Percentiles rank a stretch among this genome's conserved stretches.
Conservation (phyloP, 2,329 filamentous ascomycete genomes). For the Claviceps capensis region DNA sequence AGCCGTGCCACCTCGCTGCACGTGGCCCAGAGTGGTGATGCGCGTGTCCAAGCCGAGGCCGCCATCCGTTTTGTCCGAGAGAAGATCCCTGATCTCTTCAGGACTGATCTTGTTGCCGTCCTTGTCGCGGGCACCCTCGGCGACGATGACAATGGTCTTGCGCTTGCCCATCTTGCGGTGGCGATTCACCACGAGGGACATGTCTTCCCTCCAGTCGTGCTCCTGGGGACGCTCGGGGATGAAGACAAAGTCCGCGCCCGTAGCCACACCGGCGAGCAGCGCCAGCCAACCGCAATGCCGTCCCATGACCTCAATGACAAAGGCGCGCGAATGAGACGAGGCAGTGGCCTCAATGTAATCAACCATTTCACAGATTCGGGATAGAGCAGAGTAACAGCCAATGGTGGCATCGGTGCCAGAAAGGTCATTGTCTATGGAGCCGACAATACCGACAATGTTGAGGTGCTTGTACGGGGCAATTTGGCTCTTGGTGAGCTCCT, state of each 20-base stretch:
- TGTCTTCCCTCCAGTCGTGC: constrained; percentile 79
- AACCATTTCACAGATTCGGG: constrained; percentile 87
- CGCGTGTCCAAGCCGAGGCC: constrained; percentile 78
- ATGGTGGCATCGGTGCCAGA: constrained; percentile 96
- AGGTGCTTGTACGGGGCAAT: constrained; percentile 67
- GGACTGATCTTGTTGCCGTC: constrained; percentile 74
- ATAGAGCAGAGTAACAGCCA: constrained; percentile 86
- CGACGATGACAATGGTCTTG: constrained; percentile 96
- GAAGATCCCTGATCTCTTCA: constrained; percentile 69
- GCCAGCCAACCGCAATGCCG: constrained; percentile 96
- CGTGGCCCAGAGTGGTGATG: constrained; percentile 89
- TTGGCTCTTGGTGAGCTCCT: constrained; percentile 57
- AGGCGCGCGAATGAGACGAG: constrained; percentile 85
- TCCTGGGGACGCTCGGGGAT: constrained; percentile 86
- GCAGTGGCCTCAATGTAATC: constrained; percentile 96
- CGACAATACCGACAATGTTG: constrained; percentile 92
- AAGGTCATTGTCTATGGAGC: constrained; percentile 97
- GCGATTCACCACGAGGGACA: constrained; percentile 66
- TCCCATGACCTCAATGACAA: constrained; percentile 98
- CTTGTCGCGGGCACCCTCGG: constrained; percentile 82
- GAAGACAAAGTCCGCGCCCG: constrained; percentile 92
- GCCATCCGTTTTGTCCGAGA: constrained; percentile 52
- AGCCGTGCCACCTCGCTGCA: constrained; percentile 87
- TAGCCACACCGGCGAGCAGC: constrained; percentile 88
- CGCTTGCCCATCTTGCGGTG: constrained; percentile 83